These are phyloP conservation scores for Tulasnella calospora DNA, from an alignment of 768 basidiomycete species.

Conservation along the genomic window DNA sequence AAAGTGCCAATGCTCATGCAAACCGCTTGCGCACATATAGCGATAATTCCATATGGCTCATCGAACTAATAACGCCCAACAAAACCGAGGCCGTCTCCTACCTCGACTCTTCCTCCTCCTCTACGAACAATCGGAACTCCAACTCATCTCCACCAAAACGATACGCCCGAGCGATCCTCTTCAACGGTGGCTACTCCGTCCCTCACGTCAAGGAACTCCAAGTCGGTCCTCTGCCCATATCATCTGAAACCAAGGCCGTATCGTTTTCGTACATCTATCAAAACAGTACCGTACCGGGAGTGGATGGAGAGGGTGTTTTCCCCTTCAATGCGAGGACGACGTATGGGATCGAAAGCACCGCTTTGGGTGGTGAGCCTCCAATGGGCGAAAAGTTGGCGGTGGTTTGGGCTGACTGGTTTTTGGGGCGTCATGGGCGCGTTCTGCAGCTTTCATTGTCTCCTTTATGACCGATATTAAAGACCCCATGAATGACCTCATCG, in stretches of 20 bases:
- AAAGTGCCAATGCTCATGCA: too few species aligned
- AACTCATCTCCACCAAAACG: neutral
- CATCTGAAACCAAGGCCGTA: neutral
- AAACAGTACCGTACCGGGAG: slow-evolving; percentile 10
- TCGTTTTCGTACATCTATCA: slow-evolving; percentile 13
- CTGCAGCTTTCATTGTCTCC: neutral
- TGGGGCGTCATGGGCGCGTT: neutral
- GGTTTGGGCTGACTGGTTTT: neutral
- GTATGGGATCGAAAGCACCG: neutral
- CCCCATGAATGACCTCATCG: neutral
- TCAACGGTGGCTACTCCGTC: slow-evolving; percentile 2
- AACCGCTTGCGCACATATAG: neutral
- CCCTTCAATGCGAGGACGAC: slow-evolving; percentile 14
- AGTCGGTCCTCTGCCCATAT: slow-evolving; percentile 13
- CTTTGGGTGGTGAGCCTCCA: slow-evolving; percentile 1
- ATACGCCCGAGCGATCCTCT: slow-evolving; percentile 10
- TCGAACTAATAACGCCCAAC: slow-evolving; percentile 15
- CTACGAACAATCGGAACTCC: neutral
- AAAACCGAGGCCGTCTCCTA: neutral
- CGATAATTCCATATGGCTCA: slow-evolving; percentile 17
- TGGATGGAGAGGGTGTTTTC: neutral
- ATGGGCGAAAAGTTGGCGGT: too few species aligned
- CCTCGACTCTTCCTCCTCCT: neutral
- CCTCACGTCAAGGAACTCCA: slow-evolving; percentile 12
- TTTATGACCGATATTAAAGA: slow-evolving; percentile 11